Evolutionary conservation across 2,329 filamentous ascomycete genomes (phyloP), one percentile per base, ranked within the genome.

Genomic region (Arthrobotrys pseudoclavata): DNA sequence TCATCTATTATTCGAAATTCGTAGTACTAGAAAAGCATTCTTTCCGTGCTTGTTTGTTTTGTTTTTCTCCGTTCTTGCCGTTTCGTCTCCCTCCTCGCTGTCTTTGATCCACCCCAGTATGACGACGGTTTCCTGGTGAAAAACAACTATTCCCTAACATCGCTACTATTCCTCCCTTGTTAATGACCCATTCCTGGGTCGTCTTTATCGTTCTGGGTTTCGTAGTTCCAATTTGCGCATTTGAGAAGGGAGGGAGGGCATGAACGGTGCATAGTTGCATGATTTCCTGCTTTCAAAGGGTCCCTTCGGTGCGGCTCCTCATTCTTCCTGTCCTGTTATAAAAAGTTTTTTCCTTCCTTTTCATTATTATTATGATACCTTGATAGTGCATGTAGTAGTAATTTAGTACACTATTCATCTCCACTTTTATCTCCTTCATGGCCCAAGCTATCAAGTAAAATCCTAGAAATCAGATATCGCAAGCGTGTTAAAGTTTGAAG

Each of bases 21-120:
- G 60, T 72, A 72, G 71, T 76, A 76, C 48, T 76, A 79, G 74
- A 78, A 71, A 70, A 71, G 70, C 69, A 18, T 63, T 22, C 52
- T 47, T 61, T 42, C 60, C 24, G 20, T 31, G 63, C 42, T 52
- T 53, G 47, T 62, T 70, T 34, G 34, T 68, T 79, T 45, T 45
- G 50, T 15, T 78, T 42, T 45, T 69, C 47, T 24, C n/a, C 47
- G 42, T 18, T 18, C 24, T 45, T 61, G 24, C 22, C 45, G 48
- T 47, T 66, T 29, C 45, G 47, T 53, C 26, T 48, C 24, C 62
- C 26, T 60, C 20, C 55, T 52, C 34, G 61, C 37, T 61, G 50
- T 60, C 61, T 61, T 72, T 7, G 7, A 26, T 34, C 24, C 24
- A 15, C 12, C 22, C 37, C 31, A 24, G 31, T 31, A 53, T 31